These are phyloP conservation scores for Bruguiera gymnorhiza DNA, from an alignment of 345 rosid species.

Conservation along the genomic window DNA sequence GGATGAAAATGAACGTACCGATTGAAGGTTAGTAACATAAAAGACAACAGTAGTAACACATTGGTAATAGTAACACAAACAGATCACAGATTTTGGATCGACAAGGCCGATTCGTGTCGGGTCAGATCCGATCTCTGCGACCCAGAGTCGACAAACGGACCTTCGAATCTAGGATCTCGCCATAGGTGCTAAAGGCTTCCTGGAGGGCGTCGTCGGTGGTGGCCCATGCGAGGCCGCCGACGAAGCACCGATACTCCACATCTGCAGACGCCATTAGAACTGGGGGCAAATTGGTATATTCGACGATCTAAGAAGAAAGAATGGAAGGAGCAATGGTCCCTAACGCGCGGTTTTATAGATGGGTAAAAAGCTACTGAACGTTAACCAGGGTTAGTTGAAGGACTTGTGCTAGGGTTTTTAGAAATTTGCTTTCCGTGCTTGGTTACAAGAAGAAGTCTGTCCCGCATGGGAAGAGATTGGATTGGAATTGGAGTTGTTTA, in stretches of 20 bases:
- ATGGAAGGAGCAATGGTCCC: not conserved
- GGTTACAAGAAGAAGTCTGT: not conserved
- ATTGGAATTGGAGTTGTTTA: not conserved
- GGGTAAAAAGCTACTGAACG: not conserved
- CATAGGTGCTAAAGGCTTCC: slow-evolving; percentile 58
- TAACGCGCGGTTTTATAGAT: not conserved
- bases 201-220: slow-evolving; percentile 62
- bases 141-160: slow-evolving; percentile 53
- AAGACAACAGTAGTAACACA: slow-evolving; percentile 70
- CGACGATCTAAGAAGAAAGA: not conserved
- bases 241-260: slow-evolving; percentile 80
- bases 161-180: slow-evolving; percentile 95
- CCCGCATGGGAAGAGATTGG: not conserved
- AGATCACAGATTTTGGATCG: slow-evolving; percentile 43
- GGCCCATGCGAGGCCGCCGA: slow-evolving; percentile 97
- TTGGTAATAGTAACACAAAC: slow-evolving; percentile 31
- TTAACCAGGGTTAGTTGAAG: not conserved
- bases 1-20: slow-evolving; percentile 97
- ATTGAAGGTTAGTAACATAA: slow-evolving; percentile 42
- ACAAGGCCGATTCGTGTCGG: slow-evolving; percentile 34
- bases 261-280: slow-evolving; percentile 57
- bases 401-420: not conserved
- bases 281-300: not conserved
- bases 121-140: slow-evolving; percentile 47
- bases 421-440: not conserved